Conservation (phyloP, 192 early-diverging fungal genomes). For the Gorgonomyces haynaldii region DNA sequence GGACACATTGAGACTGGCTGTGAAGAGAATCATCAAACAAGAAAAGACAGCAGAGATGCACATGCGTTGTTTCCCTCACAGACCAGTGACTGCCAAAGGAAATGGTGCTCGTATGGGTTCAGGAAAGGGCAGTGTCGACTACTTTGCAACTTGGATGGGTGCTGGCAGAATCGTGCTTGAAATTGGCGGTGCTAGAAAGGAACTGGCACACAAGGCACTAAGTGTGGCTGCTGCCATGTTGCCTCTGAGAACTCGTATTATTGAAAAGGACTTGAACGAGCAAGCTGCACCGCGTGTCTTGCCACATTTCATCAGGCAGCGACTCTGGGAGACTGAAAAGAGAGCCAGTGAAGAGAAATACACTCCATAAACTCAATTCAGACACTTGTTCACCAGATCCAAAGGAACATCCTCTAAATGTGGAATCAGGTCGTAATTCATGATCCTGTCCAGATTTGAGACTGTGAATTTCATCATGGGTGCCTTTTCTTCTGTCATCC, state of each 20-base stretch:
- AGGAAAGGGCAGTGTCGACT: conserved; percentile 78
- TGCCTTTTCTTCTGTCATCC: too few relatives aligned
- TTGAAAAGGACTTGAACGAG: conserved; percentile 17
- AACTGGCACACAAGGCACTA: conserved; percentile 68
- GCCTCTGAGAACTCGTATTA: conserved; percentile 58
- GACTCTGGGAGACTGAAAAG: conserved; percentile 6
- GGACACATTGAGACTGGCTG: conserved; percentile 56
- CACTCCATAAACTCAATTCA: background rate
- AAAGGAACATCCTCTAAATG: background rate
- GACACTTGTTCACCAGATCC: background rate
- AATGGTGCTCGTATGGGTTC: conserved; percentile 94
- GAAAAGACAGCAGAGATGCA: conserved; percentile 77
- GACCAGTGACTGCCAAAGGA: conserved; percentile 84
- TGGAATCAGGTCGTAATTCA: background rate
- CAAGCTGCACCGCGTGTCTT: conserved; percentile 19
- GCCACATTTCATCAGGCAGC: conserved; percentile 17
- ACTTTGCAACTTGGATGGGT: conserved; percentile 81
- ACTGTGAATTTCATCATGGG: background rate
- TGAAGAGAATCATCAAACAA: conserved; percentile 70
- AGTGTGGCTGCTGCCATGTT: conserved; percentile 50
- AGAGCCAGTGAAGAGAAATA: background rate
- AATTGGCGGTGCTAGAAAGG: conserved; percentile 67
- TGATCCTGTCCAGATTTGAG: background rate
- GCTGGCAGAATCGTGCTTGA: conserved; percentile 86
- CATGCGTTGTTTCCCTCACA: conserved; percentile 81